These are phyloP conservation scores for Mallotus japonicus DNA, from an alignment of 441 rosid genomes.

Conservation along the genomic window DNA sequence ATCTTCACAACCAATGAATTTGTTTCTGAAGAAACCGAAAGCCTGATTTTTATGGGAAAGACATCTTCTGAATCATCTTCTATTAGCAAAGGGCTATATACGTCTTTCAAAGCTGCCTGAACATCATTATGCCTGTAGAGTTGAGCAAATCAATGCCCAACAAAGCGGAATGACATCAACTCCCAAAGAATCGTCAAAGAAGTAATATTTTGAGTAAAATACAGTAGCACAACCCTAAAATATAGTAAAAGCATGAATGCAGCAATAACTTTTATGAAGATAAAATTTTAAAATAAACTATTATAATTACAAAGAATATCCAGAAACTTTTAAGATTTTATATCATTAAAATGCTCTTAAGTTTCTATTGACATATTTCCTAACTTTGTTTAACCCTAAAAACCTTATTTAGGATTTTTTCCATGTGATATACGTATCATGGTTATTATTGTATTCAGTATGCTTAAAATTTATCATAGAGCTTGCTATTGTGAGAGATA, in stretches of 20 bases:
- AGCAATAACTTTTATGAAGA: not conserved
- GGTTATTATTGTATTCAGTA: no score
- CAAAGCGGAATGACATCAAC: not conserved
- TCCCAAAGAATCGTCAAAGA: not conserved
- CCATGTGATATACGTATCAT: no score
- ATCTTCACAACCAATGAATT: conserved; percentile 72
- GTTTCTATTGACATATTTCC: not conserved
- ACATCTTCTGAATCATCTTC: conserved; percentile 76
- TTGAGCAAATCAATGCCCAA: conserved; percentile 25
- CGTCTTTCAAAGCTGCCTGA: conserved; percentile 47
- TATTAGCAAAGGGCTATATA: conserved; percentile 48
- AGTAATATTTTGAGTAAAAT: not conserved
- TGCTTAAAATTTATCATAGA: no score
- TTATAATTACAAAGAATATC: not conserved
- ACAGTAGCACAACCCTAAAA: not conserved
- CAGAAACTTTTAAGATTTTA: not conserved
- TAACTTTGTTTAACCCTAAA: not conserved
- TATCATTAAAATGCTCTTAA: not conserved
- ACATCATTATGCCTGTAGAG: conserved; percentile 62
- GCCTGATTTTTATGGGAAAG: conserved; percentile 79
- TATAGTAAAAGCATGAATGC: not conserved
- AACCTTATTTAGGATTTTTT: not conserved
- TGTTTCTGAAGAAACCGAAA: conserved; percentile 61
- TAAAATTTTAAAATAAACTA: no score
- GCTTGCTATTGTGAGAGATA: no score